phyloP scores from a whole-genome alignment of 352 stramenopile genomes.

The Pythium coloratum region DNA sequence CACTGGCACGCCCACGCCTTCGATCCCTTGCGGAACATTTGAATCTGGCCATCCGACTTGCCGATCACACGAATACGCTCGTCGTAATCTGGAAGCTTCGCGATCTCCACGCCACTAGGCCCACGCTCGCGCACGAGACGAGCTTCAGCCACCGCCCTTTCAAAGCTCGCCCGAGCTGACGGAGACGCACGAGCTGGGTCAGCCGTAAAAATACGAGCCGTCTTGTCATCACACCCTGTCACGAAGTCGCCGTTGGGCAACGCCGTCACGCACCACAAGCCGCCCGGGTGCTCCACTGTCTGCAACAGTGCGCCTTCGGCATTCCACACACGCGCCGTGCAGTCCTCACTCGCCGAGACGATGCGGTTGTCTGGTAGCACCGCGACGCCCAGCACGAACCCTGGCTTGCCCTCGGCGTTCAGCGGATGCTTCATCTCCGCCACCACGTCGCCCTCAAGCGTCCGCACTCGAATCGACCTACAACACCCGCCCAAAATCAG shows the following conservation, averaged over 20 bases:
- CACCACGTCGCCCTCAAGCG: conserved; percentile 59
- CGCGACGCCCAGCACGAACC: conserved; percentile 73
- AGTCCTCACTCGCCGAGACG: conserved; percentile 84
- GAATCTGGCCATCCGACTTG: conserved; percentile 92
- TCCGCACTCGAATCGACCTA: conserved; percentile 65
- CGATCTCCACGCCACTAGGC: conserved; percentile 92
- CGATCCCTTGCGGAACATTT: conserved; percentile 94
- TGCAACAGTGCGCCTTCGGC: conserved; percentile 57
- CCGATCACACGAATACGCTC: conserved; percentile 69
- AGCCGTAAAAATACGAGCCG: conserved; percentile 89
- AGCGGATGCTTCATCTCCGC: conserved; percentile 73
- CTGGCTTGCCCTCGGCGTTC: conserved; percentile 81
- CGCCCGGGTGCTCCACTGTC: conserved; percentile 81
- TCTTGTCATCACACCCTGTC: conserved; percentile 94
- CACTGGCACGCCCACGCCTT: conserved; percentile 96
- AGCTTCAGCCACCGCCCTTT: conserved; percentile 65
- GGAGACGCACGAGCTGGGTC: conserved; percentile 69
- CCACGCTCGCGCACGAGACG: conserved; percentile 64
- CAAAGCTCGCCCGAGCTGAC: conserved; percentile 56
- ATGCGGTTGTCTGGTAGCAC: conserved; percentile 59
- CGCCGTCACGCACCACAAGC: conserved; percentile 82
- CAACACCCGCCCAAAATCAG: not conserved
- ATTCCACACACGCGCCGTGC: conserved; percentile 75
- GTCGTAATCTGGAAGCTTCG: conserved; percentile 93
- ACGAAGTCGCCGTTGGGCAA: conserved; percentile 89